Evolutionary conservation across 108 stramenopile genomes (phyloP).

Genomic region (Cylindrotheca fusiformis): DNA sequence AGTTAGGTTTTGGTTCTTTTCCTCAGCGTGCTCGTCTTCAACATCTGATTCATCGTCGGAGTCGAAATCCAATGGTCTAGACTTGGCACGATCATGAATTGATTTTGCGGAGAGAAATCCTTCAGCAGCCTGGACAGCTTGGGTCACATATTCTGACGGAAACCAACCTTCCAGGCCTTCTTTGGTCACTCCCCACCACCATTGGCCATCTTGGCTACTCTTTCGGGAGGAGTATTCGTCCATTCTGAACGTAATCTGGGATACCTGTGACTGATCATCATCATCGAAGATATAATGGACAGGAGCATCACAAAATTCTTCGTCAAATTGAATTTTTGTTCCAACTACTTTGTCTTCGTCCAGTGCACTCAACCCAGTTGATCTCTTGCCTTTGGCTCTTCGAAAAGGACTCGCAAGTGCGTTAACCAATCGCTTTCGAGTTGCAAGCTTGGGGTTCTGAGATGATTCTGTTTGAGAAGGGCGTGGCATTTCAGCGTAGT

Average conservation of each 20-base stretch:
- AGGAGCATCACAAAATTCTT: slow-evolving; percentile 21
- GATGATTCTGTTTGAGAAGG: neutral
- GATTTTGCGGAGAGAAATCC: slow-evolving; percentile 46
- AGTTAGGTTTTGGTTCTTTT: neutral
- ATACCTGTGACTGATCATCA: slow-evolving; percentile 35
- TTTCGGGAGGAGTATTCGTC: slow-evolving; percentile 19
- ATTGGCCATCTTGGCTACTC: slow-evolving; percentile 29
- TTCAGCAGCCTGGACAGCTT: slow-evolving; percentile 51
- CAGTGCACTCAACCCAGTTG: slow-evolving; percentile 26
- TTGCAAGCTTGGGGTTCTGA: slow-evolving; percentile 3
- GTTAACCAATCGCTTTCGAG: slow-evolving; percentile 24
- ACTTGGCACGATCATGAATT: slow-evolving; percentile 36
- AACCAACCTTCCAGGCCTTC: slow-evolving; percentile 54
- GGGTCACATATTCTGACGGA: slow-evolving; percentile 34
- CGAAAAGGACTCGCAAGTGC: slow-evolving; percentile 26
- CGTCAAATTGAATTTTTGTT: slow-evolving; percentile 4
- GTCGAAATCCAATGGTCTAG: slow-evolving; percentile 39
- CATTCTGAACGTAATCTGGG: slow-evolving; percentile 40
- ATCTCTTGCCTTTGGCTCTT: slow-evolving; percentile 23
- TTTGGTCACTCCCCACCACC: slow-evolving; percentile 47
- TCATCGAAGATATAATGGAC: slow-evolving; percentile 28
- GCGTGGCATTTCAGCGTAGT: neutral
- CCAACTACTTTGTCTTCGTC: slow-evolving; percentile 35
- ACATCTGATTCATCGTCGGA: slow-evolving; percentile 30
- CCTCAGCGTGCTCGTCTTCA: neutral